A percentile compares a stretch with the other conserved stretches of the same genome.
phyloP scores from a whole-genome alignment of 495 filamentous ascomycete genomes.

The Lasiosphaeris hirsuta region DNA sequence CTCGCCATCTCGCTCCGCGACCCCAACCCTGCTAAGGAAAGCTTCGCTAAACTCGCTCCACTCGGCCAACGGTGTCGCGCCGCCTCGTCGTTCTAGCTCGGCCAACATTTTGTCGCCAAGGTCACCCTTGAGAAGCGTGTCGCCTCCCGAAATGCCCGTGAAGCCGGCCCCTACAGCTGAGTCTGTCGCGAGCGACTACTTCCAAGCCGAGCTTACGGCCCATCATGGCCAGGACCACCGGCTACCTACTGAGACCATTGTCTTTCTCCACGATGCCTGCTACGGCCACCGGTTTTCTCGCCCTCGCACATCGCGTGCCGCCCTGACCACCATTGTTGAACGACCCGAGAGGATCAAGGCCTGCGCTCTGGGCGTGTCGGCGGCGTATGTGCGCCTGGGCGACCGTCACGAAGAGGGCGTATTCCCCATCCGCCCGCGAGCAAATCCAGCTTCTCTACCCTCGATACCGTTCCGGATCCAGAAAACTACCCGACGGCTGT shows the following conservation, averaged over 20 bases:
- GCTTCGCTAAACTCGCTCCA: slow-evolving; percentile 55
- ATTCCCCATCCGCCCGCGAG: slow-evolving; percentile 55
- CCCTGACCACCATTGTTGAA: slow-evolving; percentile 77
- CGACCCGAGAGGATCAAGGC: slow-evolving; percentile 89
- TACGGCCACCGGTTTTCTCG: slow-evolving; percentile 89
- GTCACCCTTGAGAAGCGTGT: slow-evolving; percentile 34
- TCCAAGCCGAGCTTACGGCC: slow-evolving; percentile 63
- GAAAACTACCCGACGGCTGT: slow-evolving; percentile 62
- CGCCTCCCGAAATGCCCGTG: slow-evolving; percentile 37
- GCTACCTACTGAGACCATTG: slow-evolving; percentile 60
- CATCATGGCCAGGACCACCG: slow-evolving; percentile 53
- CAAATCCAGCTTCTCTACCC: slow-evolving; percentile 49
- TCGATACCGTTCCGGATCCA: slow-evolving; percentile 76
- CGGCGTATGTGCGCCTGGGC: slow-evolving; percentile 86
- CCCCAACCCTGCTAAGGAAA: slow-evolving; percentile 47
- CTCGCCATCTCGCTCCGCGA: slow-evolving; percentile 46
- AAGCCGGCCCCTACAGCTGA: slow-evolving; percentile 55
- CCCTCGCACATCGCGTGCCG: slow-evolving; percentile 63
- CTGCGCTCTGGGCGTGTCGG: slow-evolving; percentile 70
- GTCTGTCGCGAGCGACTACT: slow-evolving; percentile 65
- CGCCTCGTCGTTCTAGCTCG: slow-evolving; percentile 50
- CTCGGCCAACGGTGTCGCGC: slow-evolving; percentile 39
- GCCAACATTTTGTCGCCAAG: slow-evolving; percentile 45
- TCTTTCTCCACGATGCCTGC: slow-evolving; percentile 86
- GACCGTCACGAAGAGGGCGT: slow-evolving; percentile 71